These are phyloP conservation scores for Talaromyces sp. DNA, from an alignment of 2,329 filamentous ascomycete species.

Conservation along the genomic window DNA sequence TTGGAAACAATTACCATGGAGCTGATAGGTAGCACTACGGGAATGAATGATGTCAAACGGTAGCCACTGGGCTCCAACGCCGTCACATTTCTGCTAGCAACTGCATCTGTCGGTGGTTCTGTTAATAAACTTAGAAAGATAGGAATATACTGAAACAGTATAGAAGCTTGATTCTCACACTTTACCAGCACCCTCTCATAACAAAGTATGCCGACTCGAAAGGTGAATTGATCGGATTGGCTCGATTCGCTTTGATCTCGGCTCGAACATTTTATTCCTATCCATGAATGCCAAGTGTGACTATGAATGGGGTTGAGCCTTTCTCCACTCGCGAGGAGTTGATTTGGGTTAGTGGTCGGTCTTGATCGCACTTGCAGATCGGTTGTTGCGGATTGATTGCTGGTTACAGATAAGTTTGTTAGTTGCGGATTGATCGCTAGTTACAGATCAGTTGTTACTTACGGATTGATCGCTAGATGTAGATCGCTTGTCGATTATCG, in stretches of 20 bases:
- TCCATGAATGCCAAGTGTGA: too few relatives aligned
- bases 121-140: conserved; percentile 13
- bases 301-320: too few relatives aligned
- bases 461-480: not conserved
- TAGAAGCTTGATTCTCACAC: conserved; percentile 1
- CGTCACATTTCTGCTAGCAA: conserved; percentile 4
- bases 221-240: conserved; percentile 10
- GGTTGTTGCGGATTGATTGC: not conserved
- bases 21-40: conserved; percentile 25
- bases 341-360: too few relatives aligned
- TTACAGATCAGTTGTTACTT: not conserved
- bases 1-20: conserved; percentile 24
- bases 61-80: conserved; percentile 9
- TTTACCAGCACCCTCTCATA: conserved; percentile 7
- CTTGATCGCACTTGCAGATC: not conserved
- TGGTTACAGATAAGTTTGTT: not conserved
- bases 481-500: not conserved
- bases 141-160: conserved; percentile 1
- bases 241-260: conserved; percentile 6
- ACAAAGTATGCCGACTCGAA: not conserved
- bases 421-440: not conserved
- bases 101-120: conserved; percentile 3
- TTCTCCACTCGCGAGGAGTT: too few relatives aligned
- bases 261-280: conserved; percentile 9
- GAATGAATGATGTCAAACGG: conserved; percentile 21